phyloP scores from a whole-genome alignment of 202 grass and related monocot species.

The Saccharum hybrid region DNA sequence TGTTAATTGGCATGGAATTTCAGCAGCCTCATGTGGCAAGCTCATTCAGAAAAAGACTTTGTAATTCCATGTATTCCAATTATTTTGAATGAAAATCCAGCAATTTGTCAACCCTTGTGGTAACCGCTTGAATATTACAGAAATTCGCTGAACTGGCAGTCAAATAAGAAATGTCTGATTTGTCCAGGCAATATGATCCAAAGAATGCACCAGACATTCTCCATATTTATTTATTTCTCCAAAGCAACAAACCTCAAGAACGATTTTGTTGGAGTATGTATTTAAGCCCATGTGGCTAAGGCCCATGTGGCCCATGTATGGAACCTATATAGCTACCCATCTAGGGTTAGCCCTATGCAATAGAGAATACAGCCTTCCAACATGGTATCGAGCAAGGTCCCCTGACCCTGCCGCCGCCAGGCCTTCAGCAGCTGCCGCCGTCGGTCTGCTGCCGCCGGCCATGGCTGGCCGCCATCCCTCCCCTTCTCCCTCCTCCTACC shows the following conservation, averaged over 20 bases:
- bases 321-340: too few relatives aligned
- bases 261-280: too few relatives aligned
- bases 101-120: neutral
- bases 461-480: too few relatives aligned
- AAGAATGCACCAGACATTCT: neutral
- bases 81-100: neutral
- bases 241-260: neutral
- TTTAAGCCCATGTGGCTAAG: too few relatives aligned
- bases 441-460: too few relatives aligned
- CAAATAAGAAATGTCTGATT: neutral
- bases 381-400: too few relatives aligned
- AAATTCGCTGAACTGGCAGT: neutral
- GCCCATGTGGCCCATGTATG: too few relatives aligned
- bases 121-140: neutral
- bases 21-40: neutral
- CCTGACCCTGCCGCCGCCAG: too few relatives aligned
- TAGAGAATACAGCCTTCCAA: too few relatives aligned
- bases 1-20: constrained; percentile 26
- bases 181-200: neutral
- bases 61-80: neutral
- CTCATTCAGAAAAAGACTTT: neutral
- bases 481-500: too few relatives aligned
- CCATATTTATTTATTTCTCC: neutral
- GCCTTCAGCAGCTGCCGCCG: too few relatives aligned
- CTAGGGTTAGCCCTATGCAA: too few relatives aligned